A percentile compares a stretch with the other conserved stretches of the same genome.
These are phyloP conservation scores for Funneliformis mosseae DNA, from an alignment of 192 early-diverging fungal genomes.

Conservation along the genomic window DNA sequence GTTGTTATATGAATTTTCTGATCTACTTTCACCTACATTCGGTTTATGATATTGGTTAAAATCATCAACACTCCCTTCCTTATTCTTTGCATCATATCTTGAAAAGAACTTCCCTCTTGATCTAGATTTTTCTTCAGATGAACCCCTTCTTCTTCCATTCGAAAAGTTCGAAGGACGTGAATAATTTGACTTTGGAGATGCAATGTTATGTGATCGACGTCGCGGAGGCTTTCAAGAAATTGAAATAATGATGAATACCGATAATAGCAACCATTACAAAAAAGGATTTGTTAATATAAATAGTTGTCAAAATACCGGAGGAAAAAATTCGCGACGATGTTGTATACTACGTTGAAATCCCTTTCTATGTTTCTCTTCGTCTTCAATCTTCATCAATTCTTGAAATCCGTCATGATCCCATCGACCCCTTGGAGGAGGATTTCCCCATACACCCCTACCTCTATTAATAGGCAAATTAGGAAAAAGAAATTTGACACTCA, in stretches of 20 bases:
- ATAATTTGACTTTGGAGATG: background rate
- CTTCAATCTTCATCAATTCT: constrained; percentile 52
- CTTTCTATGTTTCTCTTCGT: constrained; percentile 28
- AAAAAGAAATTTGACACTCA: background rate
- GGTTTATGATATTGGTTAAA: background rate
- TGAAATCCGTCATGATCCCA: constrained; percentile 59
- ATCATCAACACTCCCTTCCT: background rate
- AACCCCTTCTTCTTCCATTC: background rate
- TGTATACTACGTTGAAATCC: constrained; percentile 1
- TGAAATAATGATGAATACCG: background rate
- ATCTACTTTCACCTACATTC: background rate
- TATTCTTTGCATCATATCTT: background rate
- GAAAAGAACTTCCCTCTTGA: background rate
- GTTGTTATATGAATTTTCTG: background rate
- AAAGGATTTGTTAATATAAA: background rate
- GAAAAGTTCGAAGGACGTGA: background rate
- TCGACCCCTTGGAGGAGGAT: constrained; percentile 29
- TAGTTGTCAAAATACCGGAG: background rate
- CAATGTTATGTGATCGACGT: background rate
- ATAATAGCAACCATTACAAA: background rate
- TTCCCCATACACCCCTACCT: constrained; percentile 15
- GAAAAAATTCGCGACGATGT: constrained; percentile 1
- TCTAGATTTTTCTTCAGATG: background rate
- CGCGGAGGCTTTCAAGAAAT: background rate
- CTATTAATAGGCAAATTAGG: background rate